phyloP scores from a whole-genome alignment of 768 basidiomycete genomes.

The Infundibulicybe gibba region DNA sequence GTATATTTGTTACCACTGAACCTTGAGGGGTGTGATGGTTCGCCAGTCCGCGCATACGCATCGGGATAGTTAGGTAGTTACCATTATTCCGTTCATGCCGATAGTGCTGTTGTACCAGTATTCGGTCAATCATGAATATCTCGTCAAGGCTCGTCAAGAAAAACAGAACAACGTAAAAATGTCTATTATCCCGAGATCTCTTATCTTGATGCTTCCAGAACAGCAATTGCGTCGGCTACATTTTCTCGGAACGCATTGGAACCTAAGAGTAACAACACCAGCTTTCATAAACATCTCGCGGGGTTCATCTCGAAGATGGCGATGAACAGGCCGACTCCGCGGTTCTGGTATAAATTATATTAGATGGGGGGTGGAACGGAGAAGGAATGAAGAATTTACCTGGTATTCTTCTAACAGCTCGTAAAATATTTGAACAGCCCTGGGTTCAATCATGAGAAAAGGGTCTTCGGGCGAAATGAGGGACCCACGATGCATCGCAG shows the following conservation, averaged over 20 bases:
- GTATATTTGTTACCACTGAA: conserved; percentile 60
- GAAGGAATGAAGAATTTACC: conserved; percentile 31
- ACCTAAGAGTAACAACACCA: conserved; percentile 47
- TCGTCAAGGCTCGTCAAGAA: not conserved
- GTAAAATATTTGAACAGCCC: conserved; percentile 80
- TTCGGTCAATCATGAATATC: not conserved
- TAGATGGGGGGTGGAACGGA: not conserved
- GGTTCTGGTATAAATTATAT: conserved; percentile 30
- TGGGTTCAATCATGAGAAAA: conserved; percentile 17
- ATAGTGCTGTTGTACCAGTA: too few species aligned
- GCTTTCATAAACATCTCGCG: conserved; percentile 44
- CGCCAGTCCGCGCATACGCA: conserved; percentile 69
- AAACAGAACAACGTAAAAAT: not conserved
- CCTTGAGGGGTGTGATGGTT: conserved; percentile 58
- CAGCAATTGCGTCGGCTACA: conserved; percentile 49
- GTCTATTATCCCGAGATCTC: not conserved
- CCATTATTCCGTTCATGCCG: too few species aligned
- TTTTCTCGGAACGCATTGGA: conserved; percentile 43
- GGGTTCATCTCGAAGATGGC: conserved; percentile 42
- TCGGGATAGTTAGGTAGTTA: conserved; percentile 19
- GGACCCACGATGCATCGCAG: conserved; percentile 84
- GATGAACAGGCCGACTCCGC: conserved; percentile 47
- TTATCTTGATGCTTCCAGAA: conserved; percentile 26
- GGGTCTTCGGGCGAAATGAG: not conserved
- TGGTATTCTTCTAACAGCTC: conserved; percentile 79